Evolutionary conservation across 768 basidiomycete genomes (phyloP), one percentile per base, ranked within the genome.

Genomic region (Pleurotus cornucopiae): DNA sequence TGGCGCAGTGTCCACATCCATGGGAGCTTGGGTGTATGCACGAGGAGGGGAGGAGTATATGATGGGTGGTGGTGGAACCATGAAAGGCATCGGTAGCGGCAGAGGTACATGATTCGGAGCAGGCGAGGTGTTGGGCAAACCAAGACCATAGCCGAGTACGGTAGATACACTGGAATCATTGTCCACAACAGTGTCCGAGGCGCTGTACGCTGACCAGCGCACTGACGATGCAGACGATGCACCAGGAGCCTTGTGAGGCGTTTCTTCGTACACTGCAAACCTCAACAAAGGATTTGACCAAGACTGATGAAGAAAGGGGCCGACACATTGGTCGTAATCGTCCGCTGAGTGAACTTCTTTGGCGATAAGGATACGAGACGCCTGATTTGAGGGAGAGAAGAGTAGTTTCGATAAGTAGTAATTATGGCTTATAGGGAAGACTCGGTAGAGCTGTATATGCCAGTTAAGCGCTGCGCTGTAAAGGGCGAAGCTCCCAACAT

Each of bases 331-430:
- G 49, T 73, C 65, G 62, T 88, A 92, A 56, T 90, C 85, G 18
- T 80, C 76, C 1, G 74, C 73, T 48, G 72, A 75, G 64, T 77
- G 82, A 12, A 84, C 82, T 64, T 87, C 83, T 55, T 70, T 78
- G 49, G 76, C 81, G 56, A 91, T 75, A 30, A 90, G 70, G 46
- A 90, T 81, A 38, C 84, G 82, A 44, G 76, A 71, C 5, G 79
- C 67, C 57, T 75, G 71, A 13, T 72, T 71, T n/a, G 78, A 74
- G 4, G 84, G 84, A 43, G 84, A 85, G 69, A 91, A 89, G 16
- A 89, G 69, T 48, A 92, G 77, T 57, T 79, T 83, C 48, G 84
- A 83, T 55, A 90, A 71, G 73, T 79, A 82, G 70, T 80, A 86
- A 55, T 69, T 76, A 56, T 79, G 72, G 64, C 75, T 77, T 48